Evolutionary conservation across 768 basidiomycete genomes (phyloP).

Genomic region (Xerocomellus dryophilus): DNA sequence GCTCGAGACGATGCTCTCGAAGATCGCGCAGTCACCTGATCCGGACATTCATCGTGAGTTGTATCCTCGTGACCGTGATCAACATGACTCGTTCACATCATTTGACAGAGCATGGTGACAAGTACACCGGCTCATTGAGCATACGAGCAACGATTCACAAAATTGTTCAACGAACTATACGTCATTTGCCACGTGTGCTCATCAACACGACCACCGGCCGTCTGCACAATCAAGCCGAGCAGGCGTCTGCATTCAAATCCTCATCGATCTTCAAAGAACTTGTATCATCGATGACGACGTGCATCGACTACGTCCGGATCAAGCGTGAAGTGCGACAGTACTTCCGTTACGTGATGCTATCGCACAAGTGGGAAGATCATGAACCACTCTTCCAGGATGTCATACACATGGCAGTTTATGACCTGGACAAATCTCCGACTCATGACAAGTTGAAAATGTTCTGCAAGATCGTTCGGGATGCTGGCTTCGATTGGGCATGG

Average conservation of each 20-base stretch:
- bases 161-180: neutral
- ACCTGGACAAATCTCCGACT: neutral
- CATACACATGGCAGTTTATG: neutral
- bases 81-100: neutral
- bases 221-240: neutral
- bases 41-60: too few relatives aligned
- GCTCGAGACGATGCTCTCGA: too few relatives aligned
- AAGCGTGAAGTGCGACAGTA: neutral
- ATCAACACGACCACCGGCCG: neutral
- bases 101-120: neutral
- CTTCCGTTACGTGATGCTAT: conserved; percentile 1
- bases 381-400: neutral
- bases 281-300: neutral
- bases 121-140: neutral
- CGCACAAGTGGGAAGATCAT: neutral
- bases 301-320: neutral
- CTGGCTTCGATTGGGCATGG: neutral
- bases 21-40: too few relatives aligned
- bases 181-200: neutral
- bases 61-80: neutral
- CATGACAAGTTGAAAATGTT: neutral
- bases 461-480: neutral
- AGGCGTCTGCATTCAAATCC: neutral
- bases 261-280: neutral
- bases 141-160: neutral